Percentiles rank a stretch among this genome's conserved stretches.
Evolutionary conservation across 2,329 filamentous ascomycete genomes (phyloP).

Genomic region (Penicillium decumbens): DNA sequence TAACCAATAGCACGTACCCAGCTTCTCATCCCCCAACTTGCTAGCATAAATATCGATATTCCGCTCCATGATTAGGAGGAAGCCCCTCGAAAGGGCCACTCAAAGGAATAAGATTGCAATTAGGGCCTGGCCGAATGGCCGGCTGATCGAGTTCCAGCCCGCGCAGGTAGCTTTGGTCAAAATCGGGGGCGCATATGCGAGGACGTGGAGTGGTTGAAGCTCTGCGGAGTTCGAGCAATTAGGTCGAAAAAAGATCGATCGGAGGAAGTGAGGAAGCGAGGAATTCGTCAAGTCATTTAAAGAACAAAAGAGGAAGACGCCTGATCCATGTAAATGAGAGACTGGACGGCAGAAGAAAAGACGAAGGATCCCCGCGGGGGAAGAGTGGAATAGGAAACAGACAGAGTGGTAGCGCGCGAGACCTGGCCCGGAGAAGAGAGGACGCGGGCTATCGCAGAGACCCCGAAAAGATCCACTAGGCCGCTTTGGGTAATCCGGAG

Average conservation of each 20-base stretch:
- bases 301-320: constrained; percentile 3
- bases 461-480: constrained; percentile 37
- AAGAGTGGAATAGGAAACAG: constrained; percentile 8
- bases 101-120: constrained; percentile 21
- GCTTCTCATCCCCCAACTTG: constrained; percentile 47
- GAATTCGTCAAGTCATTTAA: constrained; percentile 33
- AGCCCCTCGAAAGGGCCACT: constrained; percentile 21
- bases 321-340: constrained; percentile 13
- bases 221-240: constrained; percentile 22
- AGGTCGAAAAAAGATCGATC: constrained; percentile 26
- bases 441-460: constrained; percentile 39
- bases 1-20: constrained; percentile 38
- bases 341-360: constrained; percentile 15
- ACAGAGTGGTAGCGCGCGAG: constrained; percentile 20
- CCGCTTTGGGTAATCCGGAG: constrained; percentile 28
- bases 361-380: constrained; percentile 12
- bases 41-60: constrained; percentile 49
- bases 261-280: constrained; percentile 17
- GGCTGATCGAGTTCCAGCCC: constrained; percentile 29
- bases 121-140: constrained; percentile 39
- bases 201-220: constrained; percentile 20
- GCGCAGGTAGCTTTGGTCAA: constrained; percentile 21
- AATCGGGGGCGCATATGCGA: constrained; percentile 30
- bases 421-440: background rate
- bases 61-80: constrained; percentile 38